These are phyloP conservation scores for Mimosa pudica DNA, from an alignment of 306 rosid species.

Conservation along the genomic window DNA sequence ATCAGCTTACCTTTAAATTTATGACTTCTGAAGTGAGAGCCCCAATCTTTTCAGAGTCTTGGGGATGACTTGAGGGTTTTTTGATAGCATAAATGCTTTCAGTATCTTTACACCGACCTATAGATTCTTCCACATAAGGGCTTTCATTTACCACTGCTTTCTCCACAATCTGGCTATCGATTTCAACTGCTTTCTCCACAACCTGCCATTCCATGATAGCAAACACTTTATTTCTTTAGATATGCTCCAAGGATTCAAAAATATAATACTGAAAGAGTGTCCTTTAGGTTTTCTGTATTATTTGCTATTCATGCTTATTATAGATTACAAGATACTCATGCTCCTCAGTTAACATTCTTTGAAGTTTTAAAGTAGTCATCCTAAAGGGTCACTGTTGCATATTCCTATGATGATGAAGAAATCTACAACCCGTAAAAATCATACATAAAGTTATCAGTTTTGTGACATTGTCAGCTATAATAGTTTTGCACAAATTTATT, in stretches of 20 bases:
- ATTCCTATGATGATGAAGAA: conserved; percentile 5
- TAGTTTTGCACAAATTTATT: neutral
- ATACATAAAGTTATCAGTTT: too few species aligned
- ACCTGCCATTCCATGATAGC: conserved; percentile 48
- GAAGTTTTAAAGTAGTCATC: conserved; percentile 19
- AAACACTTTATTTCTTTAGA: conserved; percentile 42
- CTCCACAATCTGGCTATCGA: conserved; percentile 30
- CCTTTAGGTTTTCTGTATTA: conserved; percentile 21
- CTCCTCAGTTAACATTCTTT: too few species aligned
- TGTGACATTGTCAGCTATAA: neutral
- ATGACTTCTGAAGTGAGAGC: conserved; percentile 54
- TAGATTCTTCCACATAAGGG: conserved; percentile 40
- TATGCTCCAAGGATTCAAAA: conserved; percentile 29
- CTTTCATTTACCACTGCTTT: conserved; percentile 48
- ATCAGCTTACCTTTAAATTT: conserved; percentile 62
- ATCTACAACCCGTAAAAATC: too few species aligned
- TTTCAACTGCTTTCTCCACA: conserved; percentile 43
- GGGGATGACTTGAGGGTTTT: conserved; percentile 48
- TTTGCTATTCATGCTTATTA: conserved; percentile 23
- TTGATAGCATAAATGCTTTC: conserved; percentile 44
- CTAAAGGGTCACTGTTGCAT: conserved; percentile 19
- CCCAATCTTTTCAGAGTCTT: conserved; percentile 48
- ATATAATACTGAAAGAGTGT: conserved; percentile 25
- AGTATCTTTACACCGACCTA: conserved; percentile 36
- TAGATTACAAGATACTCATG: conserved; percentile 8